These are phyloP conservation scores for Oemleria cerasiformis DNA, from an alignment of 306 rosid genomes.

Conservation along the genomic window DNA sequence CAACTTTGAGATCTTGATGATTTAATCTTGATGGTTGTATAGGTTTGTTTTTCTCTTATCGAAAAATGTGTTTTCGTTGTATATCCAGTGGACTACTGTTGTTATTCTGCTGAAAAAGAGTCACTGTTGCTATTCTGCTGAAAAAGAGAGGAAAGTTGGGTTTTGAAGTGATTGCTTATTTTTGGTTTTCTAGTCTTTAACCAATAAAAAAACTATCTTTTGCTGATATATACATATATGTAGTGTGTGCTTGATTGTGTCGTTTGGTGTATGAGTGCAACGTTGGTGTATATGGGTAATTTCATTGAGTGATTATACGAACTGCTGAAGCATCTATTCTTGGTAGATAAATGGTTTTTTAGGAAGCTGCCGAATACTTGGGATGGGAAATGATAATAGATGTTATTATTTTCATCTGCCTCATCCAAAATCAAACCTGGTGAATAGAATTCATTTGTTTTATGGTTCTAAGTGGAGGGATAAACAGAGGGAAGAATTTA, in stretches of 20 bases:
- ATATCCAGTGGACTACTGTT: background rate
- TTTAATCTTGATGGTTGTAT: background rate
- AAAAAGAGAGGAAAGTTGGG: background rate
- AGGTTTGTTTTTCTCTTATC: too few relatives aligned
- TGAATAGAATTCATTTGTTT: background rate
- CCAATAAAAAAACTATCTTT: background rate
- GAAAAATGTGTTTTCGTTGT: background rate
- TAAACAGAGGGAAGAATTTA: constrained; percentile 1
- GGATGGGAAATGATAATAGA: background rate
- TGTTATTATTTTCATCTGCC: background rate
- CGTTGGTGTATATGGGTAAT: background rate
- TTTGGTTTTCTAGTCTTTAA: background rate
- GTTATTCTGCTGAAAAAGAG: background rate
- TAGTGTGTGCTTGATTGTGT: too few relatives aligned
- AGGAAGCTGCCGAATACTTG: too few relatives aligned
- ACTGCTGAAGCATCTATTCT: background rate
- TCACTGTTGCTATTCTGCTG: background rate
- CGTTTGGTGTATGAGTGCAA: too few relatives aligned
- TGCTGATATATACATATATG: background rate
- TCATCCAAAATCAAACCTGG: background rate
- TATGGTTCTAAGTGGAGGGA: background rate
- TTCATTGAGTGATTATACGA: background rate
- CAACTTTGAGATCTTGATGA: background rate
- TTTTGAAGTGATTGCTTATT: background rate
- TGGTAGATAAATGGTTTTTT: background rate